These are phyloP conservation scores for Acacia acuminata DNA, from an alignment of 306 rosid species.

Conservation along the genomic window DNA sequence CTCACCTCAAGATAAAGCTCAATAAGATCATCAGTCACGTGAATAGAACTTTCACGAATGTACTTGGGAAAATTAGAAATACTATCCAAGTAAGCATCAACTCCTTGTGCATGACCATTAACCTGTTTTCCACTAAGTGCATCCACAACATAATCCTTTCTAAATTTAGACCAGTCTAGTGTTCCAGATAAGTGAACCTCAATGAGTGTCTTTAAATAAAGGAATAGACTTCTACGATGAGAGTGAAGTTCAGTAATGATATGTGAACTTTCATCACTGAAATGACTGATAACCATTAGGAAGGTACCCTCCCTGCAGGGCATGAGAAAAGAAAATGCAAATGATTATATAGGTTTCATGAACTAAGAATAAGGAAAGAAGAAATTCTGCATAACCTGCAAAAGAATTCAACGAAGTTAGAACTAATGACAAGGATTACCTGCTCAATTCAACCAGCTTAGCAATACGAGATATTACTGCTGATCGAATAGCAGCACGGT, in stretches of 20 bases:
- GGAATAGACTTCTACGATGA: slow-evolving; percentile 84
- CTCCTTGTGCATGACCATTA: slow-evolving; percentile 59
- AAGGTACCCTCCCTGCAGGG: slow-evolving; percentile 72
- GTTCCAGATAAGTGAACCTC: slow-evolving; percentile 90
- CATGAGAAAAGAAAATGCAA: slow-evolving; percentile 31
- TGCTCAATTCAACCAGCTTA: slow-evolving; percentile 70
- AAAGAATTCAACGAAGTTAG: slow-evolving; percentile 12
- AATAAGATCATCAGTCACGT: slow-evolving; percentile 82
- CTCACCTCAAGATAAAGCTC: slow-evolving; percentile 97
- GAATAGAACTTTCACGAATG: slow-evolving; percentile 69
- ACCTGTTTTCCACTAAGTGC: slow-evolving; percentile 38
- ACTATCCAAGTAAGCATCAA: slow-evolving; percentile 66
- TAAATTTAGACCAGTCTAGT: slow-evolving; percentile 64
- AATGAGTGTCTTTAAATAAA: slow-evolving; percentile 81
- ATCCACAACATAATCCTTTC: slow-evolving; percentile 45
- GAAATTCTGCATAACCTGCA: slow-evolving; percentile 15
- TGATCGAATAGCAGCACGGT: slow-evolving; percentile 54
- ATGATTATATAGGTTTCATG: slow-evolving; percentile 20
- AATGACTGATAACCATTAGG: slow-evolving; percentile 71
- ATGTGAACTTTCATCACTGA: slow-evolving; percentile 63
- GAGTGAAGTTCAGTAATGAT: slow-evolving; percentile 67
- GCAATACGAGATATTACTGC: slow-evolving; percentile 77
- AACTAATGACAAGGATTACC: slow-evolving; percentile 47
- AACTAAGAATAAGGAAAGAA: slow-evolving; percentile 17
- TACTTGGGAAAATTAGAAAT: slow-evolving; percentile 78